Evolutionary conservation across 2,329 filamentous ascomycete species (phyloP).

Genomic region (Apiospora malaysiana): DNA sequence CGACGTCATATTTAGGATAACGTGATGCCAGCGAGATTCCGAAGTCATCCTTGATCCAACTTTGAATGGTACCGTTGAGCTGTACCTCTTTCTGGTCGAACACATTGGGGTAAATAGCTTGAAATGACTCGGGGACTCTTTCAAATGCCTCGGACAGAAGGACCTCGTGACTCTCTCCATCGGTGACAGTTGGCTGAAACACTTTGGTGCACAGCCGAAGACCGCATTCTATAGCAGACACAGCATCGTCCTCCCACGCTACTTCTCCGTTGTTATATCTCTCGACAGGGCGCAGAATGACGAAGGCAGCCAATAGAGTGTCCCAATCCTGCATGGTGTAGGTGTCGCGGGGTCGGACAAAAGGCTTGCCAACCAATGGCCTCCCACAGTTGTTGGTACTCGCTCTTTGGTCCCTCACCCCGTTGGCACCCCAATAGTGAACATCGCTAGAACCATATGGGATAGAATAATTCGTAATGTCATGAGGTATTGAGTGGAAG

Average conservation of each 20-base stretch:
- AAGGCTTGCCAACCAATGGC: background rate
- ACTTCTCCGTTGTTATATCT: background rate
- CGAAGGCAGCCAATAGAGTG: background rate
- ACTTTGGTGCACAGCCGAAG: slow-evolving; percentile 33
- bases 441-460: background rate
- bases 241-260: slow-evolving; percentile 28
- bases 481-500: too few species aligned
- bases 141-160: slow-evolving; percentile 13
- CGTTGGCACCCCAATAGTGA: too few species aligned
- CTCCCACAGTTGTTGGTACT: too few species aligned
- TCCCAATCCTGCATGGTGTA: background rate
- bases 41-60: background rate
- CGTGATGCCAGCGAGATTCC: background rate
- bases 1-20: too few species aligned
- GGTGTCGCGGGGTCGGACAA: background rate
- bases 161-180: slow-evolving; percentile 22
- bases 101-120: background rate
- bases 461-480: background rate
- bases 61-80: background rate
- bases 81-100: background rate
- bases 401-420: too few species aligned
- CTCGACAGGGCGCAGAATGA: background rate
- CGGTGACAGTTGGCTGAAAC: slow-evolving; percentile 25
- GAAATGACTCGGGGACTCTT: slow-evolving; percentile 25
- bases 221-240: slow-evolving; percentile 34